phyloP scores from a whole-genome alignment of 768 basidiomycete genomes.

The Hypholoma fasciculare region DNA sequence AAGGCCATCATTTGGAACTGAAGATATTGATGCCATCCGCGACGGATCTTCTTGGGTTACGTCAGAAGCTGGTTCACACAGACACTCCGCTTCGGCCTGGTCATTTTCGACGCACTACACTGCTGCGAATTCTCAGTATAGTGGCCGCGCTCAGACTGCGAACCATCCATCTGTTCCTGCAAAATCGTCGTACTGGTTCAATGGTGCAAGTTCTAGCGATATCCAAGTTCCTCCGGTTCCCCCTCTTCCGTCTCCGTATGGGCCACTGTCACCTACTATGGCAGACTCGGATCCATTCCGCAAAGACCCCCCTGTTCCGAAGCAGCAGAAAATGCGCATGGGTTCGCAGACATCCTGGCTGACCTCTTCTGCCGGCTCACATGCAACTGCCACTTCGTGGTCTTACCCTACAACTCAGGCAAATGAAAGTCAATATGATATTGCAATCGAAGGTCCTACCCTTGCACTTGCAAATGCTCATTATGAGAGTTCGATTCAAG shows the following conservation, averaged over 20 bases:
- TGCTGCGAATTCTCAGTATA: constrained; percentile 33
- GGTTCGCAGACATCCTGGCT: constrained; percentile 77
- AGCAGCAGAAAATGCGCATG: constrained; percentile 46
- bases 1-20: constrained; percentile 65
- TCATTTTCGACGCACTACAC: constrained; percentile 73
- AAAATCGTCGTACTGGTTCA: constrained; percentile 69
- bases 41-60: constrained; percentile 85
- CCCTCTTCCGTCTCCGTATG: constrained; percentile 63
- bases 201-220: constrained; percentile 41
- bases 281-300: constrained; percentile 66
- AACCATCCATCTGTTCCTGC: constrained; percentile 44
- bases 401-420: constrained; percentile 56
- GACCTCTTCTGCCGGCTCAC: constrained; percentile 60
- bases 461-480: background rate
- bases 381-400: constrained; percentile 62
- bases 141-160: constrained; percentile 35
- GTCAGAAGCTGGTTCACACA: constrained; percentile 57
- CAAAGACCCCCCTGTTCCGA: constrained; percentile 43
- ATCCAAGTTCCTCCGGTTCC: constrained; percentile 66
- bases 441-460: constrained; percentile 18
- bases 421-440: constrained; percentile 15
- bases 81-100: constrained; percentile 65
- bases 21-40: constrained; percentile 70
- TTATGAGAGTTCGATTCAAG: background rate
- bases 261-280: constrained; percentile 44